A percentile compares a stretch with the other conserved stretches of the same genome.
Evolutionary conservation across 2,329 filamentous ascomycete species (phyloP).

Genomic region (Claviceps digitariae): DNA sequence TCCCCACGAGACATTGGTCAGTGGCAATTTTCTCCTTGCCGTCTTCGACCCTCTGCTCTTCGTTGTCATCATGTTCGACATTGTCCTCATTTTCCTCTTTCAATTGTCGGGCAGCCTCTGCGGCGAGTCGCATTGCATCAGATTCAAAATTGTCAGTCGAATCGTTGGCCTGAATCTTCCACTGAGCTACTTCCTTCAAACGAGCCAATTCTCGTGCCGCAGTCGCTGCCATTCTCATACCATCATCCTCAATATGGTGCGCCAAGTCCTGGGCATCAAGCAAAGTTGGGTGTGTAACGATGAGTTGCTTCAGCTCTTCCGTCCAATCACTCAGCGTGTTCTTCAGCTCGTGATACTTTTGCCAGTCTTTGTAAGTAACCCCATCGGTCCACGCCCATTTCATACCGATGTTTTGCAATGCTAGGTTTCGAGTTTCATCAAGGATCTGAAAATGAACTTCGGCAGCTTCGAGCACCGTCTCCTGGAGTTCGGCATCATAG

Average conservation of each 20-base stretch:
- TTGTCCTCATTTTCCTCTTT: slow-evolving; percentile 13
- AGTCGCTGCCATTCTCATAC: slow-evolving; percentile 65
- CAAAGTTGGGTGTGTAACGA: slow-evolving; percentile 60
- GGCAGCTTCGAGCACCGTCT: slow-evolving; percentile 58
- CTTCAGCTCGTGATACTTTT: slow-evolving; percentile 82
- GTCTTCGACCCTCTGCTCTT: slow-evolving; percentile 1
- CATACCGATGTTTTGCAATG: slow-evolving; percentile 84
- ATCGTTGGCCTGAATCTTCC: slow-evolving; percentile 70
- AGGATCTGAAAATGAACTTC: slow-evolving; percentile 71
- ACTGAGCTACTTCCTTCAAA: slow-evolving; percentile 70
- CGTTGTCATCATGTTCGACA: not conserved
- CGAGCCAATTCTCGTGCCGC: slow-evolving; percentile 68
- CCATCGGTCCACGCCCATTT: slow-evolving; percentile 93
- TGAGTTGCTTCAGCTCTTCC: slow-evolving; percentile 62
- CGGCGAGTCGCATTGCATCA: slow-evolving; percentile 46
- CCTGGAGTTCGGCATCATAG: slow-evolving; percentile 57
- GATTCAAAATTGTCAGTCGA: slow-evolving; percentile 65
- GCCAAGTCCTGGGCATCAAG: slow-evolving; percentile 52
- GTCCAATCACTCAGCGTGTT: slow-evolving; percentile 75
- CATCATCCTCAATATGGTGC: slow-evolving; percentile 58
- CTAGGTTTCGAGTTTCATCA: slow-evolving; percentile 68
- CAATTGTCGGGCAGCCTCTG: slow-evolving; percentile 25
- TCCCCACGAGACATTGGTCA: slow-evolving; percentile 3
- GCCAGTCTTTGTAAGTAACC: slow-evolving; percentile 94
- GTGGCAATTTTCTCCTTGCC: not conserved